These are phyloP conservation scores for Aspergillus sp. DNA, from an alignment of 2,329 filamentous ascomycete genomes.

Conservation along the genomic window DNA sequence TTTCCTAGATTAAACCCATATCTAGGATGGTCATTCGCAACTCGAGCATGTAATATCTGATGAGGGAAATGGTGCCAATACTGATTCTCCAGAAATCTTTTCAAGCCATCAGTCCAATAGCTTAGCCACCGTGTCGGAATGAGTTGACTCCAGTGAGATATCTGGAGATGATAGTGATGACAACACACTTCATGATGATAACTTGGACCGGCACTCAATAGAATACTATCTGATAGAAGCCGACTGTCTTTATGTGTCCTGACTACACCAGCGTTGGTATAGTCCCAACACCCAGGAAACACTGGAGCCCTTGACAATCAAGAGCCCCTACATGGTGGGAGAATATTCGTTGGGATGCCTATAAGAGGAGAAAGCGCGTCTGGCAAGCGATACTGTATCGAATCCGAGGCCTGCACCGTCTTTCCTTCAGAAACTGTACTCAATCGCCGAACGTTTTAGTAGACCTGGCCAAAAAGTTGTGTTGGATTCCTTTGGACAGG, in stretches of 20 bases:
- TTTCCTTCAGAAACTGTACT: too few relatives aligned
- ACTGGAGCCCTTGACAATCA: too few relatives aligned
- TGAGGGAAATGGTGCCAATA: not conserved
- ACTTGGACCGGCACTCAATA: not conserved
- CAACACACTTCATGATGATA: not conserved
- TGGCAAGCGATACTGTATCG: too few relatives aligned
- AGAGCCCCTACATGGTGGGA: too few relatives aligned
- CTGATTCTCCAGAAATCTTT: not conserved
- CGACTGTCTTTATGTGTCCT: not conserved
- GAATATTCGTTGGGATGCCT: too few relatives aligned
- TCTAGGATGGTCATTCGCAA: not conserved
- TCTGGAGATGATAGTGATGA: not conserved
- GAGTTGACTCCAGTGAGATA: not conserved
- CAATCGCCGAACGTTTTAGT: too few relatives aligned
- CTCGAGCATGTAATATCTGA: not conserved
- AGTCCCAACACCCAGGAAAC: not conserved
- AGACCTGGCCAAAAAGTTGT: not conserved
- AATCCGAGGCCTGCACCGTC: too few relatives aligned
- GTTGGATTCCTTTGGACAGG: not conserved
- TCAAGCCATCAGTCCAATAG: not conserved
- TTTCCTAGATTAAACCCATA: too few relatives aligned
- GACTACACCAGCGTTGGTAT: not conserved
- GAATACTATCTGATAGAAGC: not conserved
- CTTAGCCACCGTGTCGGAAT: not conserved
- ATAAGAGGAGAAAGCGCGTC: not conserved